Conservation (phyloP, 305 asterid genomes). For the Coffea humblotiana region DNA sequence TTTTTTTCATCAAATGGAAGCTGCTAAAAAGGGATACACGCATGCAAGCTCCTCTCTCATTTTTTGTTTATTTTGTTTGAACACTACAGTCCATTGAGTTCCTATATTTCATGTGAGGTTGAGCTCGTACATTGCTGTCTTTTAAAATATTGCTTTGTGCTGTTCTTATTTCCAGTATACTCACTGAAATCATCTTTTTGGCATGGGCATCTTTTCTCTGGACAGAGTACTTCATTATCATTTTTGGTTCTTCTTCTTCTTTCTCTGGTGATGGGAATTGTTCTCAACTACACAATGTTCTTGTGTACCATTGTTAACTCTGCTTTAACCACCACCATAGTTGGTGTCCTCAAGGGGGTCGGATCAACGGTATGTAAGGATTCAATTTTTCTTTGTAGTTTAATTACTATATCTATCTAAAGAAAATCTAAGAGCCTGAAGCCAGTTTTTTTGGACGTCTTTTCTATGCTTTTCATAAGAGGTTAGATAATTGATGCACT, state of each 20-base stretch:
- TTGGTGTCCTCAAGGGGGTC: slow-evolving; percentile 97
- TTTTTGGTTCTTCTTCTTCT: slow-evolving; percentile 65
- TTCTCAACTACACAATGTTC: slow-evolving; percentile 95
- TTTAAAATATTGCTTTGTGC: neutral
- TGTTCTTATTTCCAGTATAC: neutral
- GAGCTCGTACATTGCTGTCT: neutral
- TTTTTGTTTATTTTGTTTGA: neutral
- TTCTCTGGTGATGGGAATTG: slow-evolving; percentile 90
- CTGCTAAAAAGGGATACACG: neutral
- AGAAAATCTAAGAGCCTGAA: neutral
- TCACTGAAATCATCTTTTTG: neutral
- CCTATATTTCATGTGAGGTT: neutral
- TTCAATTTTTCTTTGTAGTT: neutral
- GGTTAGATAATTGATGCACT: neutral
- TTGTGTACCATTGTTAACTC: slow-evolving; percentile 94
- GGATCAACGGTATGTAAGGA: slow-evolving; percentile 74
- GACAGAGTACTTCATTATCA: slow-evolving; percentile 64
- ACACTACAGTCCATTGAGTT: neutral
- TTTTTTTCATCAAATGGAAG: neutral
- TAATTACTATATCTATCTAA: neutral
- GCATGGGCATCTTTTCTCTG: slow-evolving; percentile 18
- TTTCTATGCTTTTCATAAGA: neutral
- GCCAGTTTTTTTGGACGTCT: neutral
- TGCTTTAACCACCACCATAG: slow-evolving; percentile 93
- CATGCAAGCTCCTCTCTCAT: neutral